Evolutionary conservation across 768 basidiomycete genomes (phyloP).

Genomic region (Asterophora lycoperdoides): DNA sequence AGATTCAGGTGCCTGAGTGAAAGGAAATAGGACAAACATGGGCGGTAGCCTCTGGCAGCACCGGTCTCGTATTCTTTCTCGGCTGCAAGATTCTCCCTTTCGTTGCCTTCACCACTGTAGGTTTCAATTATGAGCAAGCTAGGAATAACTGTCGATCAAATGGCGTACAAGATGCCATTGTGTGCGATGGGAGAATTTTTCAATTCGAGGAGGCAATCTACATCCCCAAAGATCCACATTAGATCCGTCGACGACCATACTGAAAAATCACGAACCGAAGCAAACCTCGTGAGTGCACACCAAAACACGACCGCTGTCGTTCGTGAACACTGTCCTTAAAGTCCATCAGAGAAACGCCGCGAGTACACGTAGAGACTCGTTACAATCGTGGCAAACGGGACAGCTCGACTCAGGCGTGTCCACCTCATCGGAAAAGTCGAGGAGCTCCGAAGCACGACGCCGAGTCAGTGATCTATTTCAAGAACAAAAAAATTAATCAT

Average conservation of each 20-base stretch:
- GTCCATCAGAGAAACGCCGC: not conserved
- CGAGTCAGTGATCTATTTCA: slow-evolving; percentile 42
- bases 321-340: slow-evolving; percentile 36
- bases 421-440: slow-evolving; percentile 44
- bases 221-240: not conserved
- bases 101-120: slow-evolving; percentile 48
- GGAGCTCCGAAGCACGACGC: slow-evolving; percentile 37
- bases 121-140: not conserved
- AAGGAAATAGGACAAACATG: slow-evolving; percentile 33
- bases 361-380: not conserved
- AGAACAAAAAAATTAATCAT: not conserved
- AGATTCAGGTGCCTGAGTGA: not conserved
- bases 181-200: slow-evolving; percentile 49
- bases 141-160: not conserved
- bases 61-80: slow-evolving; percentile 58
- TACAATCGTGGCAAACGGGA: slow-evolving; percentile 65
- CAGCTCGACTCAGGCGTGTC: slow-evolving; percentile 47
- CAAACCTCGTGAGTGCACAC: slow-evolving; percentile 68
- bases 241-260: not conserved
- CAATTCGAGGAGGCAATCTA: slow-evolving; percentile 56
- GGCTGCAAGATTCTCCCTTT: slow-evolving; percentile 48
- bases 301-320: slow-evolving; percentile 55
- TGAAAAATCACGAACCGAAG: slow-evolving; percentile 33
- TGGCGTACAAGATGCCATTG: slow-evolving; percentile 55
- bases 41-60: slow-evolving; percentile 52